A percentile compares a stretch with the other conserved stretches of the same genome.
Evolutionary conservation across 2,329 filamentous ascomycete species (phyloP).

Genomic region (Ophiosphaerella korrae): DNA sequence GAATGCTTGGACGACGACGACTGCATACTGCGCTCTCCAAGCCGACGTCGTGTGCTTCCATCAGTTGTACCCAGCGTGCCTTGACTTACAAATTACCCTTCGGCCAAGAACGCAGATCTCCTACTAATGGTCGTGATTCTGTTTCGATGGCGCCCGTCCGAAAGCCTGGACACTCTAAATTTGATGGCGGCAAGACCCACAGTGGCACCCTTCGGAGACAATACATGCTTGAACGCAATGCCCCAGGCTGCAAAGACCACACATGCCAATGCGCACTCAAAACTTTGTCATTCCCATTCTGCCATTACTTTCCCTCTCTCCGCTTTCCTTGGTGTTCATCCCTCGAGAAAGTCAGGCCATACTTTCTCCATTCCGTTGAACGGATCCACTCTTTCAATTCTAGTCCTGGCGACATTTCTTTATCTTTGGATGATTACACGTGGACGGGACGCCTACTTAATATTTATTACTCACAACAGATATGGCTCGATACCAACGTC

Average conservation of each 20-base stretch:
- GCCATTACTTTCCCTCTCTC: slow-evolving; percentile 21
- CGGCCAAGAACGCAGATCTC: slow-evolving; percentile 29
- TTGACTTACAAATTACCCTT: slow-evolving; percentile 25
- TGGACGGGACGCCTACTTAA: neutral
- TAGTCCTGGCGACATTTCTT: slow-evolving; percentile 37
- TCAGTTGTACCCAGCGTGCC: slow-evolving; percentile 12
- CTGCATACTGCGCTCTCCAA: slow-evolving; percentile 1
- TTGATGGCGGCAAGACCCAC: slow-evolving; percentile 18
- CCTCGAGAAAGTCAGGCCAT: slow-evolving; percentile 22
- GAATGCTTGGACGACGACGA: slow-evolving; percentile 3
- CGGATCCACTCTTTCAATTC: slow-evolving; percentile 32
- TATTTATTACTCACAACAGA: slow-evolving; percentile 7
- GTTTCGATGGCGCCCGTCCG: slow-evolving; percentile 19
- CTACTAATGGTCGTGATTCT: slow-evolving; percentile 12
- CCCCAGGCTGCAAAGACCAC: slow-evolving; percentile 19
- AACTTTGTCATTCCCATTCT: slow-evolving; percentile 36
- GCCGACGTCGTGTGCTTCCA: slow-evolving; percentile 4
- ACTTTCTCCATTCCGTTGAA: slow-evolving; percentile 36
- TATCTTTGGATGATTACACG: neutral
- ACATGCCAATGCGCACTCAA: slow-evolving; percentile 31
- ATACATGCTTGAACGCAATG: slow-evolving; percentile 25
- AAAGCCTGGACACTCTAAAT: slow-evolving; percentile 8
- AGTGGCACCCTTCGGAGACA: slow-evolving; percentile 29
- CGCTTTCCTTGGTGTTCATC: slow-evolving; percentile 23
- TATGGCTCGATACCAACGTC: slow-evolving; percentile 37